Percentiles rank a stretch among this genome's conserved stretches.
These are phyloP conservation scores for Acanthamoeba lenticulata DNA, from an alignment of 208 protist species.

Conservation along the genomic window DNA sequence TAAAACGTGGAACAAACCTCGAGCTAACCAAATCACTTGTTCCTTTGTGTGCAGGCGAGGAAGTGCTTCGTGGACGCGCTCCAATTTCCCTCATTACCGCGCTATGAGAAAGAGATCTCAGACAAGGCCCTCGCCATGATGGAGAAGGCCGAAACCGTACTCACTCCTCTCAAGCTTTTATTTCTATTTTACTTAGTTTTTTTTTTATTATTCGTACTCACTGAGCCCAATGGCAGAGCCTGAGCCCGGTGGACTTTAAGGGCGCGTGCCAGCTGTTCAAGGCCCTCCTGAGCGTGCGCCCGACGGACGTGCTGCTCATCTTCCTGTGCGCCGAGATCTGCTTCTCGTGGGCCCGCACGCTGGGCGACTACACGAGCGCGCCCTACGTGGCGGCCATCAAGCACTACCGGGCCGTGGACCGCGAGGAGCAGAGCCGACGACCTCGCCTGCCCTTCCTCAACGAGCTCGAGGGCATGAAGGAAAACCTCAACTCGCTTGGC, in stretches of 20 bases:
- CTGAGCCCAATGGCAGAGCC: too few species aligned
- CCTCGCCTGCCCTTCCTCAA: conserved; percentile 16
- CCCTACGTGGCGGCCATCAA: conserved; percentile 66
- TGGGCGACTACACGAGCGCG: conserved; percentile 40
- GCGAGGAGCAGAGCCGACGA: neutral
- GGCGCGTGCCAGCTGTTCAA: conserved; percentile 61
- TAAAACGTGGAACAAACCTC: too few species aligned
- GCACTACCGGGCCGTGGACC: conserved; percentile 35
- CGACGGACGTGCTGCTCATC: conserved; percentile 39
- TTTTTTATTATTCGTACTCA: neutral
- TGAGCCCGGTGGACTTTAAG: conserved; percentile 44
- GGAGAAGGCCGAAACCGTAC: conserved; percentile 53
- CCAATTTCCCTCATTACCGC: neutral
- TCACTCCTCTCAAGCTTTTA: neutral
- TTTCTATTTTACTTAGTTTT: neutral
- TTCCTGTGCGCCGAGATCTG: conserved; percentile 69
- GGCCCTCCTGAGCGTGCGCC: conserved; percentile 45
- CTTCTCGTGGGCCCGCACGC: conserved; percentile 42
- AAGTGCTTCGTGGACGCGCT: conserved; percentile 46
- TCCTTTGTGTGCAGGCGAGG: neutral
- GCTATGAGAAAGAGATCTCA: conserved; percentile 38
- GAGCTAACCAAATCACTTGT: too few species aligned
- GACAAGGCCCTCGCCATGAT: conserved; percentile 63
- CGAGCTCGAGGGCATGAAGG: conserved; percentile 25
- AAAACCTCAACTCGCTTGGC: too few species aligned